These are phyloP conservation scores for Zostera marina DNA, from an alignment of 116 monocot species.

Conservation along the genomic window DNA sequence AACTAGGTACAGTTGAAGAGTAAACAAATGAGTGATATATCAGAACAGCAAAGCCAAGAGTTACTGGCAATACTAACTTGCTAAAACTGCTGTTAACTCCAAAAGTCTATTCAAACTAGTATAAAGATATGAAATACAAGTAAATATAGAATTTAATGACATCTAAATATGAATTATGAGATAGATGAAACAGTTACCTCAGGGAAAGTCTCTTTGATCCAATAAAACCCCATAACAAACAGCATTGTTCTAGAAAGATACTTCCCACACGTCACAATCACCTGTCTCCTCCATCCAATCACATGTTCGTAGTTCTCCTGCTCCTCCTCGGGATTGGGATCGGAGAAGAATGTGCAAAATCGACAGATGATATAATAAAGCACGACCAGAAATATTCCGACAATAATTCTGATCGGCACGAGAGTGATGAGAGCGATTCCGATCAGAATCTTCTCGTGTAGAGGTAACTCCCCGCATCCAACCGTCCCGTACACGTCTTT, in stretches of 20 bases:
- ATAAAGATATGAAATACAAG: too few relatives aligned
- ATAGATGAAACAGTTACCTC: slow-evolving; percentile 9
- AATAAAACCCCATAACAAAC: slow-evolving; percentile 76
- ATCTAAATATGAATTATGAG: too few relatives aligned
- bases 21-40: too few relatives aligned
- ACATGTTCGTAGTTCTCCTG: slow-evolving; percentile 57
- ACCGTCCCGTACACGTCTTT: slow-evolving; percentile 58
- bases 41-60: too few relatives aligned
- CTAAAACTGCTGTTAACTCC: too few relatives aligned
- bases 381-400: slow-evolving; percentile 38
- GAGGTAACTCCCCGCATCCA: slow-evolving; percentile 52
- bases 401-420: slow-evolving; percentile 51
- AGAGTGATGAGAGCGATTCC: slow-evolving; percentile 44
- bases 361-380: slow-evolving; percentile 65
- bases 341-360: slow-evolving; percentile 65
- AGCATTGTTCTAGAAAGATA: slow-evolving; percentile 55
- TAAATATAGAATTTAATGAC: too few relatives aligned
- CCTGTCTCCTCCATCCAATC: slow-evolving; percentile 62
- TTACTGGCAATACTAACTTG: too few relatives aligned
- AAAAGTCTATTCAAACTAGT: too few relatives aligned
- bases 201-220: slow-evolving; percentile 41
- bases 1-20: too few relatives aligned
- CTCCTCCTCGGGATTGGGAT: slow-evolving; percentile 24
- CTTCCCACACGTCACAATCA: slow-evolving; percentile 42
- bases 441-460: slow-evolving; percentile 35